phyloP scores from a whole-genome alignment of 2,329 filamentous ascomycete genomes.

The Neonectria neomacrospora region DNA sequence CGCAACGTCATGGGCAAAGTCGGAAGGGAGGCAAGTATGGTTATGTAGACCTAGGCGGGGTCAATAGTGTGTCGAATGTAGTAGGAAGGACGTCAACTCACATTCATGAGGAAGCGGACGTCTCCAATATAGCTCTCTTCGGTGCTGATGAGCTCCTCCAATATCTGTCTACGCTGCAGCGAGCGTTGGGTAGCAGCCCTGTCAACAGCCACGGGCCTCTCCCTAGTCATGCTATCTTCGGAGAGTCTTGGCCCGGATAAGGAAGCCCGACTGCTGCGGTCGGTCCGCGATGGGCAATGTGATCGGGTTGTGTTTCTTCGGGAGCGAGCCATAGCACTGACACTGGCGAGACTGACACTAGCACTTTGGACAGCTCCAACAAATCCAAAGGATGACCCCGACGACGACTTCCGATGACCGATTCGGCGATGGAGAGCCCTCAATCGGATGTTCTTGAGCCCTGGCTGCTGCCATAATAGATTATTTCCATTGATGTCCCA shows the following conservation, averaged over 20 bases:
- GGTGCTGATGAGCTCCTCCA: conserved; percentile 87
- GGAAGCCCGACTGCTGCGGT: conserved; percentile 71
- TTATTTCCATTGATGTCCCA: conserved; percentile 6
- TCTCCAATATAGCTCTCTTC: conserved; percentile 92
- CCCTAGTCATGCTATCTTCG: conserved; percentile 72
- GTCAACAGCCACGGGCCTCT: conserved; percentile 67
- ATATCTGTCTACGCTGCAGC: conserved; percentile 78
- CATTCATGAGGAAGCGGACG: conserved; percentile 86
- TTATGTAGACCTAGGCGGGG: conserved; percentile 73
- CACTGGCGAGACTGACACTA: conserved; percentile 79
- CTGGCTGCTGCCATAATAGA: conserved; percentile 24
- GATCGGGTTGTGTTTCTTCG: conserved; percentile 63
- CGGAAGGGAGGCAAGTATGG: conserved; percentile 77
- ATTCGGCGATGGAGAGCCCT: conserved; percentile 26
- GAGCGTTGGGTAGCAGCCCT: conserved; percentile 77
- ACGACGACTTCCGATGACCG: conserved; percentile 69
- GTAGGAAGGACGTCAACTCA: conserved; percentile 53
- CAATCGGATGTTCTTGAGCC: conserved; percentile 10
- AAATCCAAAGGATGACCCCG: conserved; percentile 80
- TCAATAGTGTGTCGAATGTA: conserved; percentile 26
- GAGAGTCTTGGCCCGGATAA: conserved; percentile 69
- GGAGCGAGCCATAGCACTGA: conserved; percentile 74
- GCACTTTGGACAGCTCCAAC: conserved; percentile 85
- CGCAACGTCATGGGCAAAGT: conserved; percentile 72
- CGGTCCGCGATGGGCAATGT: conserved; percentile 66